Base-by-base conservation (phyloP, 1,284 basidiomycete genomes). In the Apiotrichum mycotoxinovorans region DNA sequence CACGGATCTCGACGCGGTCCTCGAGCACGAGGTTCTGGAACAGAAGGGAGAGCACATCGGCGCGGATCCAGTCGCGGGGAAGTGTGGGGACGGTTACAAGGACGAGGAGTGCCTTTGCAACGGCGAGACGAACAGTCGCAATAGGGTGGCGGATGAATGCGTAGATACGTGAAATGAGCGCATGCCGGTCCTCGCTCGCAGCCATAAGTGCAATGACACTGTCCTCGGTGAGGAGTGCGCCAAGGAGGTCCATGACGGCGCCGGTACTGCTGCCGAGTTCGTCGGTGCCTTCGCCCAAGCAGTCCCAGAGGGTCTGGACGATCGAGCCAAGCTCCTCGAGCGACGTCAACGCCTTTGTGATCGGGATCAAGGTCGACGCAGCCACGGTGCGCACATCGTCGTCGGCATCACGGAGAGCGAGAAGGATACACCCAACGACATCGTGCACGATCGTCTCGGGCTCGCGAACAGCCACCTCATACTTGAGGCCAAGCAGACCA, bases 121-220 rank as follows among this genome's bases (percentile, higher is more conserved):
- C 94, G 7, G 96, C 88, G 11, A 95, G 82, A 20, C 96, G 91
- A 52, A 99, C 96, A 62, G 87, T 88, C 0, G 89, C 79, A 69
- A 99, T 98, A 0, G 95, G 96, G 76, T 99, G 96, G 14, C 96
- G 88, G 80, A 98, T 95, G 81, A 96, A 98, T 3, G 94, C 91
- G 77, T 92, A 98, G 18, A 97, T 80, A 0, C 87, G 89, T 2
- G 91, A 88, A 17, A 96, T 89, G 48, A 98, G 83, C 1, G 82
- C 82, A 70, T 83, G 79, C 26, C 51, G 46, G 44, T 60, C 58
- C 1, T 35, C 33, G 48, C 37, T 48, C 27, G 51, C 37, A 4
- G 62, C 58, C 63, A 73, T 68, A 34, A 69, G 62, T 0, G 59
- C 46, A 14, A 70, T 71, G 40, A 73, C 68, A 27, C 62, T 25